Base-by-base conservation (phyloP, 2,329 filamentous ascomycete species). In the Epichloe gansuensis region DNA sequence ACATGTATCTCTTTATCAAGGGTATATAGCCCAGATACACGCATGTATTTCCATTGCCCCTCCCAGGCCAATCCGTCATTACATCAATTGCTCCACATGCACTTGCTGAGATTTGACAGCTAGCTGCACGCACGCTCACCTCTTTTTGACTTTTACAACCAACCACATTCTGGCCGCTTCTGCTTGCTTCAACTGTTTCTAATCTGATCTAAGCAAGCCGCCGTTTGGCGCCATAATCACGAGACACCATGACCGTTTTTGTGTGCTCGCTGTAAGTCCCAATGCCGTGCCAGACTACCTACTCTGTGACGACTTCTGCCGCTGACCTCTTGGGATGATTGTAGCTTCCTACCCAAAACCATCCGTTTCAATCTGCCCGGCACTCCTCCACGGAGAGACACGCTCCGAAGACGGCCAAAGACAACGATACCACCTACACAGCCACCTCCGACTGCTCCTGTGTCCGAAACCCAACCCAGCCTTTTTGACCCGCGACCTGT, bases 331-430 rank as follows among this genome's bases (percentile, higher is more conserved):
- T 25, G 34, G n/a, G n/a, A 35, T 39, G 3, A 3, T 7, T 21
- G 4, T 36, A 95, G 90, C 53, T 95, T 95, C 65, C 79, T 96
- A 38, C 91, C 91, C 36, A 90, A 95, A 67, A 97, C 91, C 41
- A 76, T 95, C 62, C 84, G 95, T 67, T 97, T 97, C 67, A 83
- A 84, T 59, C 75, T 87, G 52, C 79, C 80, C 11, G 74, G 75
- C 40, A 75, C 74, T 35, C 71, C 73, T 49, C 69, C 67, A 53
- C 70, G 64, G 56, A 63, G 63, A 54, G 65, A 60, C 57, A 65
- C 49, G 56, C 46, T 57, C 53, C 64, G 59, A 61, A 55, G 60
- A 58, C 55, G 61, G 51, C 52, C 63, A 57, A 61, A 62, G 57
- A 55, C 62, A 56, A 56, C 61, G 36, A 53, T 60, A 54, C 60